phyloP scores from a whole-genome alignment of 2,329 filamentous ascomycete species.

The Periconia digitata region DNA sequence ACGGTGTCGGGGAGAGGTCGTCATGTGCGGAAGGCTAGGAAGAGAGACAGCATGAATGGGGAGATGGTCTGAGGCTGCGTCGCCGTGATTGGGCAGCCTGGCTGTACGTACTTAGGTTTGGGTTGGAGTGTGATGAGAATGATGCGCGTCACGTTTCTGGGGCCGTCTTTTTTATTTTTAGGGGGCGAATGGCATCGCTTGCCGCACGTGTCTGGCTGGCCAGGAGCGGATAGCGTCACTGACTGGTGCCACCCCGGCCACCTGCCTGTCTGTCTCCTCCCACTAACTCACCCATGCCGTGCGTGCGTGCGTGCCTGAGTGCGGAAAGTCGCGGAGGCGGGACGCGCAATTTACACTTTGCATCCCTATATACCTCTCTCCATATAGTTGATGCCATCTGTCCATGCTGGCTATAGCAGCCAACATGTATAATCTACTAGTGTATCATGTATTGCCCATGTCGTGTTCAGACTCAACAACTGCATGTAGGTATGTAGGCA shows the following conservation, averaged over 20 bases:
- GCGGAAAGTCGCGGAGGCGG: background rate
- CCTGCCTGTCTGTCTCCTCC: conserved; percentile 25
- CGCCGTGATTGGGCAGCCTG: background rate
- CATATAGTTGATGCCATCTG: too few relatives aligned
- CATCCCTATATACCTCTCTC: too few relatives aligned
- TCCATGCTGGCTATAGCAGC: too few relatives aligned
- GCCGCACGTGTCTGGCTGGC: conserved; percentile 33
- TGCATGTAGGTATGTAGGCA: too few relatives aligned
- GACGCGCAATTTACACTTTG: background rate
- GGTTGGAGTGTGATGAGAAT: background rate
- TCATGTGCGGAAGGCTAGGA: background rate
- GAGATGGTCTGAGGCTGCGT: background rate
- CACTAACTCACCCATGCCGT: conserved; percentile 11
- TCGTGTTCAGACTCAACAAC: too few relatives aligned
- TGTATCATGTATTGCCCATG: too few relatives aligned
- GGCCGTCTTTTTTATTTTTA: conserved; percentile 31
- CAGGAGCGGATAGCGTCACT: conserved; percentile 27
- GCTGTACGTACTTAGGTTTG: background rate
- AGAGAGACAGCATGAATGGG: background rate
- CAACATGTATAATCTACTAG: too few relatives aligned
- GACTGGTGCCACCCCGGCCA: conserved; percentile 17
- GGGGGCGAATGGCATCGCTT: conserved; percentile 26
- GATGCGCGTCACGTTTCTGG: background rate
- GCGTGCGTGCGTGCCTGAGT: too few relatives aligned
- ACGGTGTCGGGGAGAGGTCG: too few relatives aligned